These are phyloP conservation scores for Termitomyces sp. DNA, from an alignment of 768 basidiomycete species.

Conservation along the genomic window DNA sequence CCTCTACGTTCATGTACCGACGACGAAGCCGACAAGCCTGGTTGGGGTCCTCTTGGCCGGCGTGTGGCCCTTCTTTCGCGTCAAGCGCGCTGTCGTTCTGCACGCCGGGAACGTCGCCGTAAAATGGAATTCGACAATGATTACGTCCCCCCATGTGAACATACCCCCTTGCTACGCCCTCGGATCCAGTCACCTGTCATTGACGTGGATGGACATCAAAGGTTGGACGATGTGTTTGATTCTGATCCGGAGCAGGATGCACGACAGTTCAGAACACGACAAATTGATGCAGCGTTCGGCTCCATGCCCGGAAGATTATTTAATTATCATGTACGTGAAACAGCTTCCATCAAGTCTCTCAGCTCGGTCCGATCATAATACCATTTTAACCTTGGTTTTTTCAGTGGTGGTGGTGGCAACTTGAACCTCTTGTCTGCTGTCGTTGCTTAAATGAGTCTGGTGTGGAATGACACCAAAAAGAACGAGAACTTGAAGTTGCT, in stretches of 20 bases:
- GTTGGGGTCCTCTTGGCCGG: slow-evolving; percentile 59
- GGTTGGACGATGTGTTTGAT: slow-evolving; percentile 11
- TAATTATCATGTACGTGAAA: slow-evolving; percentile 61
- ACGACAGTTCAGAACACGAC: slow-evolving; percentile 37
- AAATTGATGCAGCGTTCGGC: slow-evolving; percentile 56
- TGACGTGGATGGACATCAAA: not conserved
- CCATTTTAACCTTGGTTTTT: not conserved
- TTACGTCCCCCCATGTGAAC: slow-evolving; percentile 23
- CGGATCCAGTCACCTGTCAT: slow-evolving; percentile 7
- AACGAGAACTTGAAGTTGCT: not conserved
- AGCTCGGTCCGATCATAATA: not conserved
- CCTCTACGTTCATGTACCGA: slow-evolving; percentile 60
- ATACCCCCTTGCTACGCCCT: slow-evolving; percentile 29
- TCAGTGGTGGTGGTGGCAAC: slow-evolving; percentile 85
- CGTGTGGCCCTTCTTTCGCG: slow-evolving; percentile 40
- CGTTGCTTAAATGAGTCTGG: slow-evolving; percentile 55
- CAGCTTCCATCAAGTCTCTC: not conserved
- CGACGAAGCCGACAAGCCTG: slow-evolving; percentile 38
- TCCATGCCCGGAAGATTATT: slow-evolving; percentile 62
- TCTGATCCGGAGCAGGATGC: slow-evolving; percentile 28
- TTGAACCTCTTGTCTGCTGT: slow-evolving; percentile 62
- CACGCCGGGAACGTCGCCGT: slow-evolving; percentile 12
- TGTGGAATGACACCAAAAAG: slow-evolving; percentile 23
- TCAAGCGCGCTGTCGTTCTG: slow-evolving; percentile 14
- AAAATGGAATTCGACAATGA: slow-evolving; percentile 6